These are phyloP conservation scores for Cladobotryum mycophilum DNA, from an alignment of 2,329 filamentous ascomycete genomes.

Conservation along the genomic window DNA sequence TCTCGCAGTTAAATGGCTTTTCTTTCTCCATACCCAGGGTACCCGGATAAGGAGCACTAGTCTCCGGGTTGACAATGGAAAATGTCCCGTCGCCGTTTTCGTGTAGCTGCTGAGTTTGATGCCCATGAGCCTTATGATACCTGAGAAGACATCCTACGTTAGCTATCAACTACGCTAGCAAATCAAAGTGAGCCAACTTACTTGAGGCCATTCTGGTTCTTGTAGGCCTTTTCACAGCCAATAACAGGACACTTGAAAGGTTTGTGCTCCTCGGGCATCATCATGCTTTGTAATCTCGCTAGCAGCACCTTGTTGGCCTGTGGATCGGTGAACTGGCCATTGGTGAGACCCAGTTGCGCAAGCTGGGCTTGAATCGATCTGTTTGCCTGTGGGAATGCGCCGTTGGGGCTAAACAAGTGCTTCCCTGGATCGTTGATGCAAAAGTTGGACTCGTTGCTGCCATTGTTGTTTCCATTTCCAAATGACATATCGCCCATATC, in stretches of 20 bases:
- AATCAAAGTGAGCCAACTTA: constrained; percentile 42
- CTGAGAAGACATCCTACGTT: constrained; percentile 29
- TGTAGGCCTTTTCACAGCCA: constrained; percentile 98
- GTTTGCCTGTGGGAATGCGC: constrained; percentile 59
- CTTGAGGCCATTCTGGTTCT: constrained; percentile 98
- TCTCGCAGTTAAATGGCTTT: constrained; percentile 96
- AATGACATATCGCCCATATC: constrained; percentile 49
- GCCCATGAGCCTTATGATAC: constrained; percentile 76
- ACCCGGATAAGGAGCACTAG: constrained; percentile 86
- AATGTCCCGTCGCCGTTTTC: constrained; percentile 97
- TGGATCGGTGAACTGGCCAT: constrained; percentile 70
- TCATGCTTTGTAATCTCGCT: constrained; percentile 53
- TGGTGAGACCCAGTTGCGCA: constrained; percentile 67
- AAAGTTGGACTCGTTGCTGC: constrained; percentile 39
- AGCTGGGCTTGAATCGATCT: constrained; percentile 61
- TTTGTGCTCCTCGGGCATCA: constrained; percentile 85
- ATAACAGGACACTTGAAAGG: constrained; percentile 97
- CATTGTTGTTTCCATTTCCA: constrained; percentile 35
- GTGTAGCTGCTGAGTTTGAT: constrained; percentile 93
- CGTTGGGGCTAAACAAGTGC: constrained; percentile 81
- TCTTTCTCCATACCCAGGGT: constrained; percentile 99
- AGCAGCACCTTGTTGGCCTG: constrained; percentile 59
- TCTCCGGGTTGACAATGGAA: constrained; percentile 95
- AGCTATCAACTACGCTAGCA: background rate
- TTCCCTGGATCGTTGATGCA: constrained; percentile 93